Evolutionary conservation across 2,329 filamentous ascomycete genomes (phyloP).

Genomic region (Xylariaceae sp.): DNA sequence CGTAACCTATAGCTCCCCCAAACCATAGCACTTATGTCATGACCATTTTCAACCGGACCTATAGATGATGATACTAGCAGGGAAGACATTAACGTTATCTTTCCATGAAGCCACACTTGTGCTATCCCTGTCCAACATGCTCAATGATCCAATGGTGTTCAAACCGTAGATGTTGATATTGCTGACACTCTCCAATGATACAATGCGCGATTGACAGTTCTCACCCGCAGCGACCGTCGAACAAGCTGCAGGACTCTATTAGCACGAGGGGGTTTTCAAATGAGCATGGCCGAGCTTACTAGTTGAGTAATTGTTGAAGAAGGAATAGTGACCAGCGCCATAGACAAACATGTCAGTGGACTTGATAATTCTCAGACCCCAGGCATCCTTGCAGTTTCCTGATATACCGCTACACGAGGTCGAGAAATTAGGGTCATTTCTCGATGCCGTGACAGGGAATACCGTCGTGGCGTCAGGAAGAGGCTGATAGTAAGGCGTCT

Average conservation of each 20-base stretch:
- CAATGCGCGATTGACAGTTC: neutral
- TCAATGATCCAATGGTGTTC: neutral
- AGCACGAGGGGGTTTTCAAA: neutral
- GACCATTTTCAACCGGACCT: conserved; percentile 2
- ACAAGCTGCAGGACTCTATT: neutral
- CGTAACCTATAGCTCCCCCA: too few species aligned
- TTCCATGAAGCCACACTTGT: neutral
- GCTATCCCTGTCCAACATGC: neutral
- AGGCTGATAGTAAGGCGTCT: conserved; percentile 69
- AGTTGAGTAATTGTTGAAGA: conserved; percentile 12
- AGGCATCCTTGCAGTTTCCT: conserved; percentile 53
- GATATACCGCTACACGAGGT: conserved; percentile 10
- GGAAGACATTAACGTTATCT: conserved; percentile 3
- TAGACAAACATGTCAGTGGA: conserved; percentile 55
- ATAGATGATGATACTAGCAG: conserved; percentile 6
- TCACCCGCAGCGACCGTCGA: neutral
- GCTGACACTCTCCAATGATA: neutral
- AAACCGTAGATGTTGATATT: neutral
- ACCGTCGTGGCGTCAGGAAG: conserved; percentile 56
- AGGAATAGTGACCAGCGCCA: conserved; percentile 47
- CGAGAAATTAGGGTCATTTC: conserved; percentile 17
- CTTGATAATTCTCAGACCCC: conserved; percentile 60
- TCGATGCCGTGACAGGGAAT: conserved; percentile 45
- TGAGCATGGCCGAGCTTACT: neutral
- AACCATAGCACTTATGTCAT: too few species aligned